Base-by-base conservation (phyloP, 2,329 filamentous ascomycete species). In the Chrysosporium queenslandicum region DNA sequence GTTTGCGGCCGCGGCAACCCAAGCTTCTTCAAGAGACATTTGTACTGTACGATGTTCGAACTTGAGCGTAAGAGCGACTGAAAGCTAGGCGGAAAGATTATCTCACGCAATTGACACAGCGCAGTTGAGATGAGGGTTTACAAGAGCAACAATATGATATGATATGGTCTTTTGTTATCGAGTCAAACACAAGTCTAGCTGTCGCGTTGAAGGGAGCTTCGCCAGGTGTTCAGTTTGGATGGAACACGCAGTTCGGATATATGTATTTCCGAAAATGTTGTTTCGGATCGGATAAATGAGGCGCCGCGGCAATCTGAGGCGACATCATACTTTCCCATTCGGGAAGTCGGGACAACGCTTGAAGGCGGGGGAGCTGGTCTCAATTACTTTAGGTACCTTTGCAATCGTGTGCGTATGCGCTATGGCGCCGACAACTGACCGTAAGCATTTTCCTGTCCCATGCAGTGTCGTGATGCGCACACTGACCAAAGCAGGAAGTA, bases 1-100 rank as follows among this genome's bases (percentile, higher is more conserved):
- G 75, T 82, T 86, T 78, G 82, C 81, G 71, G 86, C 81, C 74
- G 90, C 87, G 78, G 87, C 86, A 78, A 94, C 85, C 91, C 91
- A 97, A 75, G 94, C 79, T 71, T 92, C 82, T 73, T 85, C 82
- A 71, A 94, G 76, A 77, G 86, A 87, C 74, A 75, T 75, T 57
- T 53, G 53, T 42, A 16, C 47, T n/a, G n/a, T n/a, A n/a, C n/a
- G n/a, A n/a, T n/a, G n/a, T n/a, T n/a, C n/a, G 23, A 29, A 18
- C 23, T 43, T 21, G 2, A 9, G 37, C 16, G n/a, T n/a, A n/a
- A n/a, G n/a, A n/a, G n/a, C n/a, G n/a, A 25, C 21, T 8, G 7
- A 8, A 16, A 16, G 16, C 4, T n/a, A 16, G 16, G 12, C 16
- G n/a, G 9, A 14, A 27, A 49, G 21, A n/a, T n/a, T n/a, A n/a